phyloP scores from a whole-genome alignment of 2,329 filamentous ascomycete species.

The Acephala macrosclerotiorum region DNA sequence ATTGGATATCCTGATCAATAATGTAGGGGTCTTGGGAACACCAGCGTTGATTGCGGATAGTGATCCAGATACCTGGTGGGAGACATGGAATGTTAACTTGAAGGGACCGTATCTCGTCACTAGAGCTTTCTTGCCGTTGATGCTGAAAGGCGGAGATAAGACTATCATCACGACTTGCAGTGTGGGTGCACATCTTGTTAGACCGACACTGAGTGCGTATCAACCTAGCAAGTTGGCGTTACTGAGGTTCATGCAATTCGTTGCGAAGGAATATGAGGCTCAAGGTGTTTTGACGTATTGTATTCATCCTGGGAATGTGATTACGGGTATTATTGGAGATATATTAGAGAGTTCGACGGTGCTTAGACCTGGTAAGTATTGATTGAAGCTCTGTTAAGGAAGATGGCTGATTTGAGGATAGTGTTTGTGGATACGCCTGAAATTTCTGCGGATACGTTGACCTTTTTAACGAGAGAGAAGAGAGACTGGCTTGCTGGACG shows the following conservation, averaged over 20 bases:
- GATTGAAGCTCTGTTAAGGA: neutral
- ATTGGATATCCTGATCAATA: slow-evolving; percentile 53
- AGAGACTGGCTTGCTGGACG: slow-evolving; percentile 54
- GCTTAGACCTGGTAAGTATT: slow-evolving; percentile 27
- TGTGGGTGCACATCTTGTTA: slow-evolving; percentile 49
- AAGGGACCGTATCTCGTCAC: slow-evolving; percentile 54
- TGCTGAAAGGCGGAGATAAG: slow-evolving; percentile 44
- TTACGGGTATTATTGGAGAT: slow-evolving; percentile 33
- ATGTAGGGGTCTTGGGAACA: slow-evolving; percentile 49
- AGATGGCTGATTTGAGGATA: slow-evolving; percentile 33
- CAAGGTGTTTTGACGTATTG: slow-evolving; percentile 50
- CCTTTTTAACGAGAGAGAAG: slow-evolving; percentile 50
- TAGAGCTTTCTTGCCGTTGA: slow-evolving; percentile 50
- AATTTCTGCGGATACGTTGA: slow-evolving; percentile 52
- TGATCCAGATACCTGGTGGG: slow-evolving; percentile 48
- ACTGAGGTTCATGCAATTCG: slow-evolving; percentile 55
- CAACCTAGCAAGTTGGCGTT: slow-evolving; percentile 57
- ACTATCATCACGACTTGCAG: slow-evolving; percentile 57
- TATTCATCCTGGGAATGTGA: slow-evolving; percentile 48
- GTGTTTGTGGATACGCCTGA: slow-evolving; percentile 44
- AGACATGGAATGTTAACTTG: slow-evolving; percentile 56
- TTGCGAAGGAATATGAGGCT: slow-evolving; percentile 52
- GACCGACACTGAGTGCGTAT: slow-evolving; percentile 51
- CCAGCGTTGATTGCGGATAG: slow-evolving; percentile 24
- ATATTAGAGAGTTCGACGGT: slow-evolving; percentile 18